Conservation (phyloP, 163 green algal genomes). For the Scenedesmus sp. region DNA sequence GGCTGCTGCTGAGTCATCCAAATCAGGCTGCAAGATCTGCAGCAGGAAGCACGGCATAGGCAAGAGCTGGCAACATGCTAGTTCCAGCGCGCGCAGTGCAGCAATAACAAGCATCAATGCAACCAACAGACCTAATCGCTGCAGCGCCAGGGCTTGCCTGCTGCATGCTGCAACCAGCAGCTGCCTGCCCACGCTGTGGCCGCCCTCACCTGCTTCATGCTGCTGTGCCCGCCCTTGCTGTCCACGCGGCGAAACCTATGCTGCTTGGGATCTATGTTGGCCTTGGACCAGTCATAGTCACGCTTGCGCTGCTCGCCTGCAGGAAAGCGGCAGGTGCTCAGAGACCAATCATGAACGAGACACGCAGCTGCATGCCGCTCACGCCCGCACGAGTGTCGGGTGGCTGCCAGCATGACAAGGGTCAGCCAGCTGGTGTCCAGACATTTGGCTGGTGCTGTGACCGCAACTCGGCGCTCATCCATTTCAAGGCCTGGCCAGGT, state of each 20-base stretch:
- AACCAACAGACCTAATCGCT: neutral
- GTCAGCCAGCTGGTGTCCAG: no score
- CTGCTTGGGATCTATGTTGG: conserved; percentile 62
- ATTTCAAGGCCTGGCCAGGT: no score
- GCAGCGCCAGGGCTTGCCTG: neutral
- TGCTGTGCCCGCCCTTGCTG: neutral
- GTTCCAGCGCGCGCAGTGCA: neutral
- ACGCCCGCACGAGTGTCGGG: no score
- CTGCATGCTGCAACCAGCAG: neutral
- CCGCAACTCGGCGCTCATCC: no score
- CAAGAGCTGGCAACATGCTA: neutral
- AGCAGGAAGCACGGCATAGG: conserved; percentile 12
- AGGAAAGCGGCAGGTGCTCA: neutral
- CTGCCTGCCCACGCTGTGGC: neutral
- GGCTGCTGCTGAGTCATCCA: conserved; percentile 54
- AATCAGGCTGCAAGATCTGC: conserved; percentile 63
- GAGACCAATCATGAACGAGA: neutral
- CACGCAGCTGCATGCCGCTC: no score
- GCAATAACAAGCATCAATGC: neutral
- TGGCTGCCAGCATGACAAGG: no score
- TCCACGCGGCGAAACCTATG: conserved; percentile 66
- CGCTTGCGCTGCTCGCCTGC: conserved; percentile 76
- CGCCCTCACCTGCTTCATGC: conserved; percentile 67
- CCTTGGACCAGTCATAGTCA: conserved; percentile 74
- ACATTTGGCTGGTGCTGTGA: neutral